A percentile compares a stretch with the other conserved stretches of the same genome.
These are phyloP conservation scores for Papiliotrema fonsecae DNA, from an alignment of 1,284 basidiomycete genomes.

Conservation along the genomic window DNA sequence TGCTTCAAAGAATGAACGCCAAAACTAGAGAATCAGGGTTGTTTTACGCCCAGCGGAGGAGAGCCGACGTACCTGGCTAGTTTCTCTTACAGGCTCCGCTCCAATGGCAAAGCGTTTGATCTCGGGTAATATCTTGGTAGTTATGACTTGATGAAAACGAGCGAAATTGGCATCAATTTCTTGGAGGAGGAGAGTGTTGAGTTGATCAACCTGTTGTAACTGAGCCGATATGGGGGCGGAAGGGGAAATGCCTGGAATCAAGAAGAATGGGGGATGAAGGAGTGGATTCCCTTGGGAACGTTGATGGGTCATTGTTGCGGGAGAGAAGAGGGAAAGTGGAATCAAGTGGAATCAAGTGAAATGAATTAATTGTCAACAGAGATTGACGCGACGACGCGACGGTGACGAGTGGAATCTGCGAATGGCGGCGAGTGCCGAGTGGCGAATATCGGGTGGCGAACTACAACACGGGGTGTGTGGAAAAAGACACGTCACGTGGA, in stretches of 20 bases:
- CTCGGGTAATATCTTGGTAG: constrained; percentile 73
- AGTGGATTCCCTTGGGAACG: constrained; percentile 25
- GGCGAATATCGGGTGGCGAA: too few relatives aligned
- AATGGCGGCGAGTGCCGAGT: too few relatives aligned
- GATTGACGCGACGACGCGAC: not conserved
- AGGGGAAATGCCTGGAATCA: constrained; percentile 69
- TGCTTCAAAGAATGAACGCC: constrained; percentile 91
- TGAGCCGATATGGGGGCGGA: constrained; percentile 63
- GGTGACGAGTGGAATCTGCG: too few relatives aligned
- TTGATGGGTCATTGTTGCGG: not conserved
- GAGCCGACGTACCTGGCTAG: constrained; percentile 62
- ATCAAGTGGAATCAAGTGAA: not conserved
- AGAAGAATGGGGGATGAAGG: constrained; percentile 39
- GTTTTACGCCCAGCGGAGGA: not conserved
- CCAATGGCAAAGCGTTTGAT: constrained; percentile 82
- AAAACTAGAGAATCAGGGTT: constrained; percentile 60
- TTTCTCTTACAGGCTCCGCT: constrained; percentile 79
- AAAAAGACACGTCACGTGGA: too few relatives aligned
- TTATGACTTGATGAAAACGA: constrained; percentile 79
- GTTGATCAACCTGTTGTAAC: constrained; percentile 90
- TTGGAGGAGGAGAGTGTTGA: constrained; percentile 74
- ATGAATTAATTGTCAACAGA: not conserved
- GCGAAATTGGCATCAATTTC: constrained; percentile 93
- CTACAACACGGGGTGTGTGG: too few relatives aligned
- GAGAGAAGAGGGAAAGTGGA: not conserved